Percentiles rank a stretch among this genome's conserved stretches.
Evolutionary conservation across 345 rosid genomes (phyloP).

Genomic region (Camelina hispida): DNA sequence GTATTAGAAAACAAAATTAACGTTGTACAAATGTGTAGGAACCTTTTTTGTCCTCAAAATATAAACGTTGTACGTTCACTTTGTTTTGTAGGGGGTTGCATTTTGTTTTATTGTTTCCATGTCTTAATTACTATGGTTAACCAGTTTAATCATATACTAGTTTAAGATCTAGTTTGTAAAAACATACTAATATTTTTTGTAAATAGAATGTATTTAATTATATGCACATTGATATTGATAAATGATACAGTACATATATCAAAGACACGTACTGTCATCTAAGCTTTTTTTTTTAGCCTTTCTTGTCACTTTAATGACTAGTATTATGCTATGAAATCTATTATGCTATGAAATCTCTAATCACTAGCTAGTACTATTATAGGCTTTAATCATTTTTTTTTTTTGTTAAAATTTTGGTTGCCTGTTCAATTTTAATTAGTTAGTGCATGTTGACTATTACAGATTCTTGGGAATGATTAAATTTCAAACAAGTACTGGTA

Average conservation of each 20-base stretch:
- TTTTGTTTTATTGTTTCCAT: not conserved
- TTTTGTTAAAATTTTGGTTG: too few relatives aligned
- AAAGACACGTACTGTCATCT: not conserved
- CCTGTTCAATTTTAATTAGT: too few relatives aligned
- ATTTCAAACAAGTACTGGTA: too few relatives aligned
- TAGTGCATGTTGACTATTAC: too few relatives aligned
- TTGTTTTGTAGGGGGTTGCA: not conserved
- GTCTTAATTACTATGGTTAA: not conserved
- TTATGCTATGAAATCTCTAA: not conserved
- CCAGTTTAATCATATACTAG: not conserved
- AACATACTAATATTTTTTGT: not conserved
- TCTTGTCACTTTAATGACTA: not conserved
- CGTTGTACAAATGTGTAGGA: constrained; percentile 8
- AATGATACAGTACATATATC: not conserved
- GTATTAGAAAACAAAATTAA: constrained; percentile 2
- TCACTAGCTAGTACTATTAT: too few relatives aligned
- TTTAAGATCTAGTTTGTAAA: not conserved
- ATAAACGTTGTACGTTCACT: not conserved
- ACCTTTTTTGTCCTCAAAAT: not conserved
- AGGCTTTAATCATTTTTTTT: too few relatives aligned
- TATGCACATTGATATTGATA: too few relatives aligned
- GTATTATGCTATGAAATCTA: too few relatives aligned
- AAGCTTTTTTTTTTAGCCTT: not conserved
- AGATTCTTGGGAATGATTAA: too few relatives aligned
- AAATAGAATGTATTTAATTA: not conserved